Conservation (phyloP, 768 basidiomycete genomes). For the Phylloporus scabripes region DNA sequence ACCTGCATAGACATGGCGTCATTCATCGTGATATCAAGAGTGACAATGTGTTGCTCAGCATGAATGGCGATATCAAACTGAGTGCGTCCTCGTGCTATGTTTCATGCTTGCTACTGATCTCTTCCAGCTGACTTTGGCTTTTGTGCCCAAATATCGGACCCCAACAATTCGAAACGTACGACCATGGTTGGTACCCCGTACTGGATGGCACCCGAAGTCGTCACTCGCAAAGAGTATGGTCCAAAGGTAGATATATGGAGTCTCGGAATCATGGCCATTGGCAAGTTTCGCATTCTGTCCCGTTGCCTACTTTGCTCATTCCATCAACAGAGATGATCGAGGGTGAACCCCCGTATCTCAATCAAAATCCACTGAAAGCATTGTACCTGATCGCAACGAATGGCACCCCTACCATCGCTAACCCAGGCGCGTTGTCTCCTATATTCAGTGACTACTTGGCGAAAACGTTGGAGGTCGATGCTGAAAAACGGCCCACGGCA, state of each 20-base stretch:
- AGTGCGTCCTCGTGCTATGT: conserved; percentile 55
- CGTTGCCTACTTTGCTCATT: conserved; percentile 5
- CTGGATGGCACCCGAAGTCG: conserved; percentile 99
- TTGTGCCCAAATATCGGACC: conserved; percentile 92
- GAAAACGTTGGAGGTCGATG: conserved; percentile 88
- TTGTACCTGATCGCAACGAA: conserved; percentile 98
- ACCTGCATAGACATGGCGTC: conserved; percentile 92
- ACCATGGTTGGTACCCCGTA: conserved; percentile 99
- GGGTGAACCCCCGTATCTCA: conserved; percentile 93
- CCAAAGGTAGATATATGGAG: conserved; percentile 99
- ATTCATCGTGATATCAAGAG: conserved; percentile 99
- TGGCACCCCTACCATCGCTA: conserved; percentile 93
- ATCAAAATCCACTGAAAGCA: conserved; percentile 95
- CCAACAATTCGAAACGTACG: conserved; percentile 85
- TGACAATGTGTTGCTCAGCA: conserved; percentile 89
- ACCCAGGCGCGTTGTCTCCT: conserved; percentile 69
- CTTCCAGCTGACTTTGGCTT: conserved; percentile 92
- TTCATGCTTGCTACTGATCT: not conserved
- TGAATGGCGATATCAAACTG: conserved; percentile 95
- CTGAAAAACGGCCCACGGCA: conserved; percentile 88
- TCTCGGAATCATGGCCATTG: conserved; percentile 94
- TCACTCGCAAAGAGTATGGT: conserved; percentile 95
- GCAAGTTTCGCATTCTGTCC: conserved; percentile 36
- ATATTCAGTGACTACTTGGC: conserved; percentile 88
- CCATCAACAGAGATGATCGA: conserved; percentile 84